Conservation (phyloP, 2,329 filamentous ascomycete genomes). For the Aspergillus felis region DNA sequence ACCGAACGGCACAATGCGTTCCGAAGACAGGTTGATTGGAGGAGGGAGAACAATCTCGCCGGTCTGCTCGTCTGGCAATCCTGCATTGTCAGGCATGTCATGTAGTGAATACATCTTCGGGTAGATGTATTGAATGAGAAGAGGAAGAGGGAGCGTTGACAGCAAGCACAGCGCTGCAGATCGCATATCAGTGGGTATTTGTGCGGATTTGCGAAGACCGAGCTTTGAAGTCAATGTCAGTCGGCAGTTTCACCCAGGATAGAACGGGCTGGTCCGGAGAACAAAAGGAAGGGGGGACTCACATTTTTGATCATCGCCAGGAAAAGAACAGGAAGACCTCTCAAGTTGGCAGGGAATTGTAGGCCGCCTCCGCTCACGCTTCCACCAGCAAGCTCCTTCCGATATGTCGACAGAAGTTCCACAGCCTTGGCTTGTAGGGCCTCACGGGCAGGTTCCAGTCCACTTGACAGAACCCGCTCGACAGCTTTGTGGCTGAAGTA, state of each 20-base stretch:
- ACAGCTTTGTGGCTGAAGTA: conserved; percentile 98
- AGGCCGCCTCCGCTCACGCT: conserved; percentile 90
- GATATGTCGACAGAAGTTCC: conserved; percentile 90
- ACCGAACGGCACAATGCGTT: conserved; percentile 81
- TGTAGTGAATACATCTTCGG: conserved; percentile 80
- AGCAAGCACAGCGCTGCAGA: conserved; percentile 88
- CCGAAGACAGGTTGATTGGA: conserved; percentile 79
- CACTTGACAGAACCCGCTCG: conserved; percentile 78
- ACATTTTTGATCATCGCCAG: conserved; percentile 94
- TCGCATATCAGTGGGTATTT: conserved; percentile 89
- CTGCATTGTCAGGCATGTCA: conserved; percentile 93
- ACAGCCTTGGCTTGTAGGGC: conserved; percentile 86
- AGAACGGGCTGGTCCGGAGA: neutral
- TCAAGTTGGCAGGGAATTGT: conserved; percentile 89
- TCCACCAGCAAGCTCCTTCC: conserved; percentile 91
- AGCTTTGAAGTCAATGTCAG: conserved; percentile 42
- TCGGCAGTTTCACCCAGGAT: conserved; percentile 4
- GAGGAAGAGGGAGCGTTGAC: conserved; percentile 86
- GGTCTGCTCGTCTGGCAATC: conserved; percentile 76
- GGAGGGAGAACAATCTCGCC: conserved; percentile 87
- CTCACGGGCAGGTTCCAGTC: conserved; percentile 86
- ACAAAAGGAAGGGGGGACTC: conserved; percentile 32
- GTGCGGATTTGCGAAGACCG: conserved; percentile 83
- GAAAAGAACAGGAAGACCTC: conserved; percentile 84
- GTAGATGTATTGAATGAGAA: conserved; percentile 91